Evolutionary conservation across 345 rosid species (phyloP), one percentile per base, ranked within the genome.

Genomic region (Aegle marmelos): DNA sequence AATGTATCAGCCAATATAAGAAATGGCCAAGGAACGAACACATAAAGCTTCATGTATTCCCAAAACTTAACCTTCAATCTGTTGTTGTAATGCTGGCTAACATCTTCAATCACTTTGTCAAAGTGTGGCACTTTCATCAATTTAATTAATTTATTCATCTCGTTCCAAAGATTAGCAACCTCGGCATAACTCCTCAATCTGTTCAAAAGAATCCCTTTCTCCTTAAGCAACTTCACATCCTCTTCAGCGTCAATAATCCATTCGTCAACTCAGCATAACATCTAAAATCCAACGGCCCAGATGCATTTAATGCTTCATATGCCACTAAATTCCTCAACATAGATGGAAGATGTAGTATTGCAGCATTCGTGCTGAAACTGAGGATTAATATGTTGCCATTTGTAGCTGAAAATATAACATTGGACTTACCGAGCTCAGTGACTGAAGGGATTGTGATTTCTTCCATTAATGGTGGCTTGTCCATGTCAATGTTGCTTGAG

Each of bases 381-480:
- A 91, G 81, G 33, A 16, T 5, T n/a, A 48, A 54, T 2, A 72
- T 57, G 75, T 72, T 11, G 19, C 75, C 88, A 1, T 37, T 69
- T 16, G 83, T 70, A 27, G 93, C 79, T 39, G 61, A 39, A 81
- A 95, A 91, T 7, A 65, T 74, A 50, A 95, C 85, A 0, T 92
- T 87, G 0, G 88, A 77, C 14, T 85, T 79, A 13, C n/a, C 76
- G 4, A 95, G 92, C 37, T 93, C 87, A 0, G 86, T 37, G 31
- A 92, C 93, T 0, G 91, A 87, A 53, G 99, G 99, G 66, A 92
- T 91, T 34, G 93, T 22, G 69, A 93, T 94, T 69, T 94, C 96
- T 80, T 92, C 94, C 0, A 90, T 83, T 4, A 84, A 72, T 54
- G 93, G 97, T 14, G 93, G 88, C 70, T 82, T 87, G 57, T 81